Conservation (phyloP, 176 grass and related monocot genomes). For the Poa pratensis region DNA sequence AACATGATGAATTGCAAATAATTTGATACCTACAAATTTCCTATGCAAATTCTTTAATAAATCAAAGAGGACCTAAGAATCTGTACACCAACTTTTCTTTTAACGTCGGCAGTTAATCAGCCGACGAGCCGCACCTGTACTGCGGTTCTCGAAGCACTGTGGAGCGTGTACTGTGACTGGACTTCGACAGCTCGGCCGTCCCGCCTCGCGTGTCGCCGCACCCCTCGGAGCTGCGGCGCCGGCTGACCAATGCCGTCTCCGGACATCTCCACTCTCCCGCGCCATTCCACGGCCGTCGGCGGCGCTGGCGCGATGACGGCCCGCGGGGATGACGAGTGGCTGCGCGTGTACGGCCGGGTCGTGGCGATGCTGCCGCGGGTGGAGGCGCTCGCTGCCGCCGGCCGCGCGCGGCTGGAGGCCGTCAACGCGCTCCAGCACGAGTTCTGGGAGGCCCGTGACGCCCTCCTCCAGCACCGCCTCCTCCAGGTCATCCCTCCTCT, state of each 20-base stretch:
- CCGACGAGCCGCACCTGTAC: too few relatives aligned
- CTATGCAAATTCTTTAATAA: too few relatives aligned
- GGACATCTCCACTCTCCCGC: not conserved
- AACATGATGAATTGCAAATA: too few relatives aligned
- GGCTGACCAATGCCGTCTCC: not conserved
- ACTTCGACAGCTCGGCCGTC: too few relatives aligned
- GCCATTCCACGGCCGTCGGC: not conserved
- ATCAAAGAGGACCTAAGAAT: too few relatives aligned
- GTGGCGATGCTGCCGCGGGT: not conserved
- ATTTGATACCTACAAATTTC: too few relatives aligned
- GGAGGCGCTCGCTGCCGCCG: not conserved
- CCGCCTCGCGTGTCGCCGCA: too few relatives aligned
- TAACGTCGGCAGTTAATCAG: too few relatives aligned
- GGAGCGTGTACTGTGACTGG: too few relatives aligned
- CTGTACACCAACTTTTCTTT: too few relatives aligned
- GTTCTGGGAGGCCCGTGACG: conserved; percentile 14
- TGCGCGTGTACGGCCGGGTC: not conserved
- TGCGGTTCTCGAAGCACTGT: too few relatives aligned
- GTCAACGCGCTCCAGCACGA: conserved; percentile 4
- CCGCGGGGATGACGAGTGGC: not conserved
- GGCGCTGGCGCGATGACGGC: not conserved
- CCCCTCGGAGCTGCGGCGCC: not conserved
- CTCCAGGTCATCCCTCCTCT: not conserved
- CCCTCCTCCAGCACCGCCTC: not conserved
- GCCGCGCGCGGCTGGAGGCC: conserved; percentile 3